phyloP scores from a whole-genome alignment of 2,329 filamentous ascomycete species.

The Hymenoscyphus scutula region DNA sequence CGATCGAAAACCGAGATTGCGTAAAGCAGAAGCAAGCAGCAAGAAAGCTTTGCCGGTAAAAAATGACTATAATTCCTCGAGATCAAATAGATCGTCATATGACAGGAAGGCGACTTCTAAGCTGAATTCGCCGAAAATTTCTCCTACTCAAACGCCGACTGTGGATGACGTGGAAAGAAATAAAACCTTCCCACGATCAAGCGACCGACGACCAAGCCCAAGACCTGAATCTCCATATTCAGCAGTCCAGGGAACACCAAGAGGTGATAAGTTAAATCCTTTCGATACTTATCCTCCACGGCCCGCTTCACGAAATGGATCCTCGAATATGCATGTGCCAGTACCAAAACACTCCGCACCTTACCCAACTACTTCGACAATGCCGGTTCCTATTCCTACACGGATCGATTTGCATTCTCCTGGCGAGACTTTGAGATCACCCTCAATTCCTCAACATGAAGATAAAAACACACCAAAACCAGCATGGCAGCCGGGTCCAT shows the following conservation, averaged over 20 bases:
- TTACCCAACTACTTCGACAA: conserved; percentile 15
- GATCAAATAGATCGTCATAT: conserved; percentile 27
- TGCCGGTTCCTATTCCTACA: conserved; percentile 30
- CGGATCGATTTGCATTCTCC: conserved; percentile 20
- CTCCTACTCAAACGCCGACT: conserved; percentile 28
- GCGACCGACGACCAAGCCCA: conserved; percentile 20
- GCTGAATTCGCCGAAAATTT: conserved; percentile 29
- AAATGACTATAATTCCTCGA: conserved; percentile 13
- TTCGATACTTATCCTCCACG: conserved; percentile 23
- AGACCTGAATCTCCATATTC: conserved; percentile 31
- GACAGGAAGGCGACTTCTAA: conserved; percentile 23
- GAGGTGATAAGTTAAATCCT: conserved; percentile 28
- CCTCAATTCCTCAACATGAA: conserved; percentile 23
- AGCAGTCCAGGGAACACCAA: conserved; percentile 19
- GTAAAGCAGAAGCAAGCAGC: conserved; percentile 12
- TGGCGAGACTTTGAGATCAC: conserved; percentile 21
- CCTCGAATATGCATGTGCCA: neutral
- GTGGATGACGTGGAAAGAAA: conserved; percentile 29
- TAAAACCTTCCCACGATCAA: conserved; percentile 28
- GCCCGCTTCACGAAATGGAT: conserved; percentile 15
- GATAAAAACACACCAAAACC: conserved; percentile 17
- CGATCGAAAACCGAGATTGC: conserved; percentile 18
- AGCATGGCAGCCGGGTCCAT: conserved; percentile 47
- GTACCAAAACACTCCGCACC: conserved; percentile 14
- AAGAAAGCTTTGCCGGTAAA: neutral